Evolutionary conservation across 345 rosid genomes (phyloP).

Genomic region (Rubroshorea leprosula): DNA sequence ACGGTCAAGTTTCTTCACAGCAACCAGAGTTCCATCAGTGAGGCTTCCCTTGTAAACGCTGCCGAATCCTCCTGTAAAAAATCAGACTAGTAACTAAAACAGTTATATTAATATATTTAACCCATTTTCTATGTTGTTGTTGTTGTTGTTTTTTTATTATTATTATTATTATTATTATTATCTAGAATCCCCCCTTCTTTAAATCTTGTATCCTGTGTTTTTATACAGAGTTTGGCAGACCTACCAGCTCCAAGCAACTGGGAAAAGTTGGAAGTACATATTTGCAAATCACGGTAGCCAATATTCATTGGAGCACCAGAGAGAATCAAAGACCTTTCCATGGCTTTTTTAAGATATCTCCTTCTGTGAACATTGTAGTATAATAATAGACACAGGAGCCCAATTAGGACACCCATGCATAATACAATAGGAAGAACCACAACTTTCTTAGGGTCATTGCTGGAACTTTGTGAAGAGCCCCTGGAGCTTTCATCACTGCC

Average conservation of each 20-base stretch:
- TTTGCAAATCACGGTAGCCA: conserved; percentile 63
- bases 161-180: no score
- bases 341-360: conserved; percentile 44
- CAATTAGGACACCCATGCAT: conserved; percentile 53
- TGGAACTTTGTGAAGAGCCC: conserved; percentile 15
- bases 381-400: conserved; percentile 55
- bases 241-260: conserved; percentile 79
- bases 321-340: conserved; percentile 46
- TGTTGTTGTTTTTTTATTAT: no score
- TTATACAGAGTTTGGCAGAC: background rate
- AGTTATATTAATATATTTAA: background rate
- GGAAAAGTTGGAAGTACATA: conserved; percentile 57
- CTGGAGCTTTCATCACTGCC: no score
- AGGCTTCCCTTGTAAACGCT: conserved; percentile 67
- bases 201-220: conserved; percentile 13
- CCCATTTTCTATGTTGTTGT: no score
- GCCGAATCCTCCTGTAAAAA: conserved; percentile 67
- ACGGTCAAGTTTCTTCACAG: conserved; percentile 67
- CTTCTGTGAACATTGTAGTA: conserved; percentile 57
- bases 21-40: conserved; percentile 43
- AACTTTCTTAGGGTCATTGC: conserved; percentile 29
- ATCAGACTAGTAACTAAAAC: background rate
- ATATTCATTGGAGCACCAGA: conserved; percentile 68
- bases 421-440: conserved; percentile 57
- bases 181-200: no score